phyloP scores from a whole-genome alignment of 305 asterid genomes.

The Solanum aculeatissimum region DNA sequence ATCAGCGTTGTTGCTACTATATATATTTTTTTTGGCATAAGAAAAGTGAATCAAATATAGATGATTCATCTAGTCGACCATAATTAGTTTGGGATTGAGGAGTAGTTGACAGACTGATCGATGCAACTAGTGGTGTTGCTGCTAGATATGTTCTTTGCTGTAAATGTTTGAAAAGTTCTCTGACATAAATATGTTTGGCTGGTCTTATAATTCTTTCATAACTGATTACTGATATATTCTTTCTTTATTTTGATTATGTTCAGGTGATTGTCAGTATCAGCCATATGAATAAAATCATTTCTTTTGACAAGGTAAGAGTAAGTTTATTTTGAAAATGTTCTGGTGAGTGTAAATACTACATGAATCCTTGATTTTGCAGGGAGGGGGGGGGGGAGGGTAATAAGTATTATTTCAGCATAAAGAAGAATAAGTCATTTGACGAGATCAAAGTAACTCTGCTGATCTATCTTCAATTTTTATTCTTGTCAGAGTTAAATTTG shows the following conservation, averaged over 20 bases:
- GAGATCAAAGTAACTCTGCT: conserved; percentile 36
- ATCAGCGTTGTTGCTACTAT: background rate
- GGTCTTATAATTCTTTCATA: background rate
- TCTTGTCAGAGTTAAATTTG: background rate
- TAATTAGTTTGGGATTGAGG: background rate
- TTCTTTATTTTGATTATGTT: conserved; percentile 7
- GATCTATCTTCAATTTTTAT: background rate
- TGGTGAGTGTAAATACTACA: conserved; percentile 79
- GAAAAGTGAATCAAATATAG: background rate
- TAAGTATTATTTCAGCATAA: background rate
- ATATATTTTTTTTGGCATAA: background rate
- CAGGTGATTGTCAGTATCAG: conserved; percentile 82
- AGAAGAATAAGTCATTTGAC: conserved; percentile 34
- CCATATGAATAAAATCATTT: conserved; percentile 67
- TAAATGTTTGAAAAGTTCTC: background rate
- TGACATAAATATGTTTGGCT: background rate
- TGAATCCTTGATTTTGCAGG: conserved; percentile 24
- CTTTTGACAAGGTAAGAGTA: conserved; percentile 75
- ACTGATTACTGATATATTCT: background rate
- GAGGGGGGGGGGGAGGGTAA: background rate
- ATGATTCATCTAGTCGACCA: background rate
- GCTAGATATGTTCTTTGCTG: background rate
- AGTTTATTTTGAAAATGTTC: conserved; percentile 10
- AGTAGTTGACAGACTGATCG: background rate
- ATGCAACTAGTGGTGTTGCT: background rate